A percentile compares a stretch with the other conserved stretches of the same genome.
phyloP scores from a whole-genome alignment of 495 filamentous ascomycete species.

The Cercophora samala region DNA sequence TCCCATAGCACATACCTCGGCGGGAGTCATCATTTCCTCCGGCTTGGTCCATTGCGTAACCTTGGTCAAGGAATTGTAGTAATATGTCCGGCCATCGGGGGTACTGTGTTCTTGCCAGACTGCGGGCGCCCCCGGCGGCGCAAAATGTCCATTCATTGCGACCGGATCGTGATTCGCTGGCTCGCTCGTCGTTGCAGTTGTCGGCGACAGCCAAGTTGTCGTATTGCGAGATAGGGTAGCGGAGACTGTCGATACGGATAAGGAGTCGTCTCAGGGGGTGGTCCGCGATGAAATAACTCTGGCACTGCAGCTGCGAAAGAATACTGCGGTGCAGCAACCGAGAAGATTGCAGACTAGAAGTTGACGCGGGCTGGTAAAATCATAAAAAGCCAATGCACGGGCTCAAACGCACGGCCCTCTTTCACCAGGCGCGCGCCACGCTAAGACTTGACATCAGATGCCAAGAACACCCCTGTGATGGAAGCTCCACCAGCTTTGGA shows the following conservation, averaged over 20 bases:
- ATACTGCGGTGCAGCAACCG: not conserved
- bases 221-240: not conserved
- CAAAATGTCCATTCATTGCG: constrained; percentile 59
- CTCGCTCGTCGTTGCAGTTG: not conserved
- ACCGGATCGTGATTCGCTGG: not conserved
- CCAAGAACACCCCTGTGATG: not conserved
- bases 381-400: constrained; percentile 6
- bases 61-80: constrained; percentile 84
- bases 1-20: constrained; percentile 62
- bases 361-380: constrained; percentile 14
- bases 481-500: constrained; percentile 4
- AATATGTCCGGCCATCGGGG: constrained; percentile 84
- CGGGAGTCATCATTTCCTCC: constrained; percentile 78
- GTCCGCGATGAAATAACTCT: not conserved
- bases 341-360: not conserved
- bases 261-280: not conserved
- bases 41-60: constrained; percentile 94
- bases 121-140: constrained; percentile 49
- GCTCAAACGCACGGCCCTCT: not conserved
- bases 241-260: not conserved
- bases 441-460: not conserved
- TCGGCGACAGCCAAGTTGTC: not conserved
- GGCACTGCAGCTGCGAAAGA: not conserved
- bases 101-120: constrained; percentile 81
- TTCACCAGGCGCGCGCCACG: not conserved